A percentile compares a stretch with the other conserved stretches of the same genome.
phyloP scores from a whole-genome alignment of 306 rosid genomes.

The Cucumis cinereus region DNA sequence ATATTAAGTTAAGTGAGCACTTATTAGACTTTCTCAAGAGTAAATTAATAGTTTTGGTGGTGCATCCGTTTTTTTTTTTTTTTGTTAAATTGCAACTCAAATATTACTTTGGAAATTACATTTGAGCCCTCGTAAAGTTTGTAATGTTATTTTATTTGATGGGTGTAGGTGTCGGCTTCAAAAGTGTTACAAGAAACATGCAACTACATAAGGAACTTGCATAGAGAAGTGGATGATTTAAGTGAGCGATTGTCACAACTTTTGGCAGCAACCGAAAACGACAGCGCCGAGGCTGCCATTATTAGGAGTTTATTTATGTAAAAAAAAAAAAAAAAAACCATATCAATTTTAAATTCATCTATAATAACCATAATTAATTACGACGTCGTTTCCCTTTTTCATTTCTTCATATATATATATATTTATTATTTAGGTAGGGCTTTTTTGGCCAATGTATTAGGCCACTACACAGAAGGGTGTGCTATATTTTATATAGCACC shows the following conservation, averaged over 20 bases:
- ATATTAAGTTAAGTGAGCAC: too few relatives aligned
- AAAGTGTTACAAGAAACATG: constrained; percentile 6
- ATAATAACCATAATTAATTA: not conserved
- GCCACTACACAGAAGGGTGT: not conserved
- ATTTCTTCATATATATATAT: not conserved
- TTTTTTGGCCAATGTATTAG: not conserved
- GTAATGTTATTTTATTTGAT: not conserved
- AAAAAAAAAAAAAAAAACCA: too few relatives aligned
- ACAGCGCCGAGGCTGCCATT: not conserved
- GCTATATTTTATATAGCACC: not conserved
- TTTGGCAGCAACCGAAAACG: not conserved
- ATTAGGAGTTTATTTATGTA: constrained; percentile 4
- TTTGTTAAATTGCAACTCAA: too few relatives aligned
- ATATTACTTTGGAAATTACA: too few relatives aligned
- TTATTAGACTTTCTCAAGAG: too few relatives aligned
- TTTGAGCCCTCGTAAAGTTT: too few relatives aligned
- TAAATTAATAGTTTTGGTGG: too few relatives aligned
- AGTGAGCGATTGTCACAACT: not conserved
- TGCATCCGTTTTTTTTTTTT: too few relatives aligned
- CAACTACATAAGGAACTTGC: constrained; percentile 11
- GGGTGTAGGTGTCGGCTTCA: not conserved
- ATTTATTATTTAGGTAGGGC: not conserved
- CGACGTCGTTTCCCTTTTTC: not conserved
- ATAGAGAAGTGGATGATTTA: not conserved
- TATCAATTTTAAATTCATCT: too few relatives aligned